Evolutionary conservation across 139 green algal species (phyloP), one percentile per base, ranked within the genome.

Genomic region (Chlamydomonas sp.): DNA sequence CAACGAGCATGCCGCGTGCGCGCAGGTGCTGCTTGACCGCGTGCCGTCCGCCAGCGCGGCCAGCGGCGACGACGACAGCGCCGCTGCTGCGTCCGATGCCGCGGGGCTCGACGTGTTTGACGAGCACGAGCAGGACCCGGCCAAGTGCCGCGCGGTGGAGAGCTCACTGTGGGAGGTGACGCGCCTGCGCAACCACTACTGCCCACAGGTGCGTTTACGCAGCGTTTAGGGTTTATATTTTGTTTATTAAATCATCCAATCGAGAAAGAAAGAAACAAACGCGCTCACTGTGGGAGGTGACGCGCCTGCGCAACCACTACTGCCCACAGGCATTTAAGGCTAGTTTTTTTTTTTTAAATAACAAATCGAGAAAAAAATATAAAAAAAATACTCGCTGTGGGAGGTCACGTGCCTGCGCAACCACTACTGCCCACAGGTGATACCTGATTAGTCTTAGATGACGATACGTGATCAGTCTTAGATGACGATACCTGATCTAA

Each of bases 141-240:
- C 83, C 22, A 71, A 84, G n/a, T 86, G 75, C 70, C 60, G 85
- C 1, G 91, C 89, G 0, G 75, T 96, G 50, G 89, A 97, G 77
- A 96, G 89, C 78, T 92, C 82, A 8, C 76, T 99, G 75, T 99
- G 94, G 94, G 94, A 99, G 84, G 37, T 97, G 22, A 81, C 87
- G 33, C 81, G 82, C 1, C 76, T 98, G 10, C 66, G 77, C n/a
- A 69, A 75, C 39, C 92, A 98, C 76, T 90, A 90, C 76, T 89
- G 81, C 68, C 90, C 90, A 2, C 76, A 91, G 74, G 91, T 96
- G 66, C 16, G 59, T 22, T 39, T n/a, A n/a, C 28, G 59, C 10
- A 48, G 6, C 30, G 59, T 13, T 31, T 35, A 68, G 60, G n/a
- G n/a, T n/a, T n/a, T n/a, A n/a, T n/a, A n/a, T n/a, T n/a, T n/a